Evolutionary conservation across 441 rosid genomes (phyloP).

Genomic region (Arabidopsis hybrid): DNA sequence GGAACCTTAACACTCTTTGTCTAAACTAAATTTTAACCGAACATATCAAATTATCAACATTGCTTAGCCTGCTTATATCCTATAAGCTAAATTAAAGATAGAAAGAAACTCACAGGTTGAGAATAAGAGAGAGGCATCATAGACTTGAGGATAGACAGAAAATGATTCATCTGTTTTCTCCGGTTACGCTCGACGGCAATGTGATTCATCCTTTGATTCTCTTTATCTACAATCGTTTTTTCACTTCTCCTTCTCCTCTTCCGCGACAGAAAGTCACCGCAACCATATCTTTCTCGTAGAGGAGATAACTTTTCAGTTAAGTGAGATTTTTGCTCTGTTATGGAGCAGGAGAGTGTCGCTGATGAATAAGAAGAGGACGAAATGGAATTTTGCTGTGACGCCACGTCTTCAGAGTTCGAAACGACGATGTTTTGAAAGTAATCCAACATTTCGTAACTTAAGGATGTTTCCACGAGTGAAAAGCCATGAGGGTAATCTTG

Average conservation of each 20-base stretch:
- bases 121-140: conserved; percentile 61
- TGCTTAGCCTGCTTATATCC: no score
- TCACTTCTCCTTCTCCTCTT: conserved; percentile 49
- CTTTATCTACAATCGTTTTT: conserved; percentile 55
- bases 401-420: conserved; percentile 26
- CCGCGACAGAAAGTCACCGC: conserved; percentile 2
- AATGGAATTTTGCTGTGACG: conserved; percentile 5
- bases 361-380: conserved; percentile 25
- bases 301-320: conserved; percentile 1
- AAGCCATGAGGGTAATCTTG: neutral
- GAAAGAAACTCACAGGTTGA: conserved; percentile 54
- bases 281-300: conserved; percentile 18
- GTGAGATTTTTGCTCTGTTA: conserved; percentile 26
- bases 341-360: conserved; percentile 31
- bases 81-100: neutral
- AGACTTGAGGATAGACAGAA: conserved; percentile 57
- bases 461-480: conserved; percentile 6
- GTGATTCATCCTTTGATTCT: conserved; percentile 67
- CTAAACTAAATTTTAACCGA: no score
- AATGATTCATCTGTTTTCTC: conserved; percentile 70
- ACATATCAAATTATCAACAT: no score
- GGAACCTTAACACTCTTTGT: no score
- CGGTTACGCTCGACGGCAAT: conserved; percentile 70
- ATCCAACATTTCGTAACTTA: conserved; percentile 17
- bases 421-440: conserved; percentile 9